Percentiles rank a stretch among this genome's conserved stretches.
Conservation (phyloP, 1,284 basidiomycete species). For the Pterulicium gracile region DNA sequence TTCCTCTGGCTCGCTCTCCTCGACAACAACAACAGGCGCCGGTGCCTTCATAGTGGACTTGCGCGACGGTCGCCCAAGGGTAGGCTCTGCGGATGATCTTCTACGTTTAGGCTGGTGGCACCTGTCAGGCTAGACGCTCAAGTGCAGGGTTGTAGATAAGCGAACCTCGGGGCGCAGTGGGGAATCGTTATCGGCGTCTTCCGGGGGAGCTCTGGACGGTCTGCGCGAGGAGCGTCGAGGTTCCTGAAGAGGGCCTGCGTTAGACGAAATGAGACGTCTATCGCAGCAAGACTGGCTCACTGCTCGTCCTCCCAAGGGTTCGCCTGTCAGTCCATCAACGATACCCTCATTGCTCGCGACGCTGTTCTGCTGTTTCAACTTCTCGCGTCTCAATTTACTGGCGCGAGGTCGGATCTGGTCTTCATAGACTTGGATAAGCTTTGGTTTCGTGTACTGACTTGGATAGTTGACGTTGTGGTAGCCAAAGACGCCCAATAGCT, state of each 20-base stretch:
- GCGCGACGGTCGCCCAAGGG: conserved; percentile 40
- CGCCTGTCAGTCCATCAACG: conserved; percentile 64
- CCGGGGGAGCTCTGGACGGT: conserved; percentile 11
- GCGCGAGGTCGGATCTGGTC: conserved; percentile 60
- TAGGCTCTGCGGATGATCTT: conserved; percentile 60
- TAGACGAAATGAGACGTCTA: conserved; percentile 7
- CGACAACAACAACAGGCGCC: conserved; percentile 37
- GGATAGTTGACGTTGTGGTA: conserved; percentile 76
- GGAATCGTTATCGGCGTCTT: conserved; percentile 12
- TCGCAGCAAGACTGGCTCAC: conserved; percentile 19
- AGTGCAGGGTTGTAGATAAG: neutral
- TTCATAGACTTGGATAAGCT: conserved; percentile 75
- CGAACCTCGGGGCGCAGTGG: conserved; percentile 8
- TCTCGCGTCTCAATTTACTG: conserved; percentile 53
- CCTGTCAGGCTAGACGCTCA: too few relatives aligned
- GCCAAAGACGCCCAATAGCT: conserved; percentile 72
- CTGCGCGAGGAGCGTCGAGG: conserved; percentile 28
- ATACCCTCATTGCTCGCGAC: conserved; percentile 73
- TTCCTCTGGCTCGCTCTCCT: conserved; percentile 73
- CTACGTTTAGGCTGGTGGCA: conserved; percentile 43
- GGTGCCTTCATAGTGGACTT: conserved; percentile 20
- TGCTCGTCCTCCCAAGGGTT: conserved; percentile 40
- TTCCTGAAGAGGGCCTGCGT: neutral
- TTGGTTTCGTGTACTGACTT: conserved; percentile 75
- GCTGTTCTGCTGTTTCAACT: conserved; percentile 54